Evolutionary conservation across 2,329 filamentous ascomycete genomes (phyloP).

Genomic region (Ambrosiella cleistominuta): DNA sequence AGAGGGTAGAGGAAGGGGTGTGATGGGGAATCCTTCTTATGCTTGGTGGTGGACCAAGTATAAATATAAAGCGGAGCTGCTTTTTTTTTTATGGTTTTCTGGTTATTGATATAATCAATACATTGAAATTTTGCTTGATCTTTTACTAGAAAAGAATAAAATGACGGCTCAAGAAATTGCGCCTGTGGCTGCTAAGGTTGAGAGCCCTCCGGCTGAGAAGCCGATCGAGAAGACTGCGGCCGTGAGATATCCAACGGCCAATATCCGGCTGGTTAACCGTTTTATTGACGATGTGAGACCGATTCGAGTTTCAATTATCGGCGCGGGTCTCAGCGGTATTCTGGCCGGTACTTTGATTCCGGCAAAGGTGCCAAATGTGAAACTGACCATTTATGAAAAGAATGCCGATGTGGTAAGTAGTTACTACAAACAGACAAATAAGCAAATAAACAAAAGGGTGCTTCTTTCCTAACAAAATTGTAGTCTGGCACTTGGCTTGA

Average conservation of each 20-base stretch:
- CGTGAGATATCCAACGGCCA: neutral
- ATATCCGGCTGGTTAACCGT: slow-evolving; percentile 17
- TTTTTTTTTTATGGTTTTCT: too few species aligned
- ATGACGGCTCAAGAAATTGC: neutral
- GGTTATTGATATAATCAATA: too few species aligned
- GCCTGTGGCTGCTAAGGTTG: neutral
- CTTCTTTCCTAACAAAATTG: neutral
- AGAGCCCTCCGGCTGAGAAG: neutral
- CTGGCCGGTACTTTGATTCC: slow-evolving; percentile 49
- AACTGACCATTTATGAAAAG: slow-evolving; percentile 51
- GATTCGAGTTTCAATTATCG: slow-evolving; percentile 22
- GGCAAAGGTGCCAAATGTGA: slow-evolving; percentile 47
- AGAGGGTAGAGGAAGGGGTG: too few species aligned
- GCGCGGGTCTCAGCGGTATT: slow-evolving; percentile 22
- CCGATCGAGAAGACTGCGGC: neutral
- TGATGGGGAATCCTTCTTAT: too few species aligned
- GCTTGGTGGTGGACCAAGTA: too few species aligned
- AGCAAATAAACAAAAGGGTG: neutral
- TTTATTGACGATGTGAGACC: slow-evolving; percentile 22
- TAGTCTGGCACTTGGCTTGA: slow-evolving; percentile 33
- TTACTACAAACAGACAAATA: neutral
- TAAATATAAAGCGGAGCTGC: too few species aligned
- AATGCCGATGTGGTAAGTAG: slow-evolving; percentile 45
- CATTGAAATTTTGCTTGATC: too few species aligned
- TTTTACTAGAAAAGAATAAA: neutral